Percentiles rank a stretch among this genome's conserved stretches.
phyloP scores from a whole-genome alignment of 2,329 filamentous ascomycete genomes.

The Domatiomyces catenatus region DNA sequence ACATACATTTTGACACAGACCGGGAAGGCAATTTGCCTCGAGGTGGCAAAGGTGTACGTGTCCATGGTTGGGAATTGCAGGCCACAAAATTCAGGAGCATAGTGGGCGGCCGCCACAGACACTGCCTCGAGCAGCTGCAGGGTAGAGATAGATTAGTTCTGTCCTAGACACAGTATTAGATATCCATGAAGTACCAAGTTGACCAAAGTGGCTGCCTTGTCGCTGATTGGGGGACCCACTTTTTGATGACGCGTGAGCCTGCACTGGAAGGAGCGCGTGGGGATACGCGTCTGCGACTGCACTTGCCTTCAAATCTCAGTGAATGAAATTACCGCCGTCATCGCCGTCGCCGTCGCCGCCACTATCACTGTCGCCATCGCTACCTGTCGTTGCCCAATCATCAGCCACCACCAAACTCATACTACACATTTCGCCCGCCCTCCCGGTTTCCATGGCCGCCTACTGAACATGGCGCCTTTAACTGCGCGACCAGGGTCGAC shows the following conservation, averaged over 20 bases:
- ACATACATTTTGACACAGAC: constrained; percentile 49
- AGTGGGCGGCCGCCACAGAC: neutral
- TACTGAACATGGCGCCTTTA: constrained; percentile 12
- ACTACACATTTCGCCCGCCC: neutral
- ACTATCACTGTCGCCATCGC: neutral
- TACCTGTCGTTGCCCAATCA: neutral
- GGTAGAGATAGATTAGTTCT: neutral
- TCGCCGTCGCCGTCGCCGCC: neutral
- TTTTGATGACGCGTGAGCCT: neutral
- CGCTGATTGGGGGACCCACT: neutral
- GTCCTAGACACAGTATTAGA: neutral
- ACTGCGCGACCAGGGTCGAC: constrained; percentile 7
- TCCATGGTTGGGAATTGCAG: constrained; percentile 47
- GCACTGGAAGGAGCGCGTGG: neutral
- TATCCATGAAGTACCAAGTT: no score
- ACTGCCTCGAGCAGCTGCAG: neutral
- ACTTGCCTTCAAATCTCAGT: neutral
- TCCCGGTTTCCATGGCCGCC: neutral
- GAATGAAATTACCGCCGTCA: neutral
- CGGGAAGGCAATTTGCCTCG: constrained; percentile 64
- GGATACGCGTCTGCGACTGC: neutral
- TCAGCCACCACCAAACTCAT: neutral
- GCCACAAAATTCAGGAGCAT: neutral
- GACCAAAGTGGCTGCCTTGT: neutral
- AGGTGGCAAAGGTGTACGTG: constrained; percentile 87